These are phyloP conservation scores for Cornus controversa DNA, from an alignment of 148 eudicot genomes.

Conservation along the genomic window DNA sequence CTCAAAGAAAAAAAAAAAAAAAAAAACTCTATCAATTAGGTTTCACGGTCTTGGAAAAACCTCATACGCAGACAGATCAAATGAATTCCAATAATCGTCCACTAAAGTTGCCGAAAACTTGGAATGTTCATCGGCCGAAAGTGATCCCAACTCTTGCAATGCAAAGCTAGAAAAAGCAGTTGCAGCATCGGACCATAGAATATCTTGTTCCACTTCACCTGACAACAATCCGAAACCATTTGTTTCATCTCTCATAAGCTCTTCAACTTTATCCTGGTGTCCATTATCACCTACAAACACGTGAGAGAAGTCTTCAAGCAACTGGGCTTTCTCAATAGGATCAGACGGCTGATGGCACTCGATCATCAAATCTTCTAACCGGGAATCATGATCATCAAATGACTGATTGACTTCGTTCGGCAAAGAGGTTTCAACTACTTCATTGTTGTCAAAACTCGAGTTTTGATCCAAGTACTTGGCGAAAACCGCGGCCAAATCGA, in stretches of 20 bases:
- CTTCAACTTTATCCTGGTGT: conserved; percentile 31
- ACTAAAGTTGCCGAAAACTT: conserved; percentile 25
- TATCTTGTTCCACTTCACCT: conserved; percentile 45
- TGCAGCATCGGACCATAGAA: conserved; percentile 43
- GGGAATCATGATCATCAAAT: conserved; percentile 26
- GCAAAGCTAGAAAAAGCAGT: conserved; percentile 28
- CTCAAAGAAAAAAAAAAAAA: background rate
- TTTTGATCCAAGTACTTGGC: conserved; percentile 62
- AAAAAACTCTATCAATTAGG: background rate
- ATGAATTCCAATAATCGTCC: conserved; percentile 53
- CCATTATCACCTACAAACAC: conserved; percentile 7
- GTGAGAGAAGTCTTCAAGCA: background rate
- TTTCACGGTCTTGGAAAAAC: conserved; percentile 36
- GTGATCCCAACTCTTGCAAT: conserved; percentile 47
- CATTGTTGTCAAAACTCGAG: too few relatives aligned
- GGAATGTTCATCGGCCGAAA: conserved; percentile 33
- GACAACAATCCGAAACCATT: conserved; percentile 27
- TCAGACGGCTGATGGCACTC: conserved; percentile 25
- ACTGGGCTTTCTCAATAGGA: conserved; percentile 15
- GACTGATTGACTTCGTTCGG: background rate
- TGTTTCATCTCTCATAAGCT: conserved; percentile 29
- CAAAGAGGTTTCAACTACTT: background rate
- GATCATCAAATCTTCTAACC: conserved; percentile 5
- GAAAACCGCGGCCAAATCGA: conserved; percentile 79
- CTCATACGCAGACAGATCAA: conserved; percentile 49